phyloP scores from a whole-genome alignment of 805 yeast species.

The Candida koratica region DNA sequence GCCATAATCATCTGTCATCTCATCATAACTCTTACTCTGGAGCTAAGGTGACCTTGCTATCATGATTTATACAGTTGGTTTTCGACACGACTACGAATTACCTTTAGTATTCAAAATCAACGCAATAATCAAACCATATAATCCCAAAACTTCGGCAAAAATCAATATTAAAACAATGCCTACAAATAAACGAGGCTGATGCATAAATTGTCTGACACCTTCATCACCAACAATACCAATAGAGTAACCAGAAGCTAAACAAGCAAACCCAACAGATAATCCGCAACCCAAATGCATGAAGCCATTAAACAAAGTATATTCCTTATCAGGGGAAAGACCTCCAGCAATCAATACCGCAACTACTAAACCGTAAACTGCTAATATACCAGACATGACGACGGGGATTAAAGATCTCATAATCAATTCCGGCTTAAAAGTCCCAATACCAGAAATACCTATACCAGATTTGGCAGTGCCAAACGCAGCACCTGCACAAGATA shows the following conservation, averaged over 20 bases:
- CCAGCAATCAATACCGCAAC: constrained; percentile 96
- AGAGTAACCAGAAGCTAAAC: constrained; percentile 98
- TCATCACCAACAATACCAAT: constrained; percentile 99
- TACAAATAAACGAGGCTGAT: constrained; percentile 96
- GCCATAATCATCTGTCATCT: background rate
- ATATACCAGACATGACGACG: constrained; percentile 96
- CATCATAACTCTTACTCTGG: background rate
- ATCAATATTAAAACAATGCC: constrained; percentile 97
- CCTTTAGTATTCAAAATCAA: constrained; percentile 89
- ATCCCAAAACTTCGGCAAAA: constrained; percentile 98
- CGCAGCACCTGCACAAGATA: constrained; percentile 97
- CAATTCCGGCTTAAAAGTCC: constrained; percentile 94
- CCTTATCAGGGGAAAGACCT: constrained; percentile 70
- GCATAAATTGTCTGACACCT: constrained; percentile 98
- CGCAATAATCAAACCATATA: constrained; percentile 96
- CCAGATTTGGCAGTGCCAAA: constrained; percentile 98
- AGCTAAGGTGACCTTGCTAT: no score
- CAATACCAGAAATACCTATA: constrained; percentile 96
- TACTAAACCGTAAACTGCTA: constrained; percentile 94
- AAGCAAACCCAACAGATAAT: constrained; percentile 92
- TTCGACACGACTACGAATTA: constrained; percentile 6
- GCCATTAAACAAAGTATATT: constrained; percentile 90
- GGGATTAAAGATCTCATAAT: constrained; percentile 96
- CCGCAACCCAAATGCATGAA: constrained; percentile 99
- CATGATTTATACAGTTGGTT: no score